A percentile compares a stretch with the other conserved stretches of the same genome.
Evolutionary conservation across 2,329 filamentous ascomycete species (phyloP).

Genomic region (Colletotrichum sp.): DNA sequence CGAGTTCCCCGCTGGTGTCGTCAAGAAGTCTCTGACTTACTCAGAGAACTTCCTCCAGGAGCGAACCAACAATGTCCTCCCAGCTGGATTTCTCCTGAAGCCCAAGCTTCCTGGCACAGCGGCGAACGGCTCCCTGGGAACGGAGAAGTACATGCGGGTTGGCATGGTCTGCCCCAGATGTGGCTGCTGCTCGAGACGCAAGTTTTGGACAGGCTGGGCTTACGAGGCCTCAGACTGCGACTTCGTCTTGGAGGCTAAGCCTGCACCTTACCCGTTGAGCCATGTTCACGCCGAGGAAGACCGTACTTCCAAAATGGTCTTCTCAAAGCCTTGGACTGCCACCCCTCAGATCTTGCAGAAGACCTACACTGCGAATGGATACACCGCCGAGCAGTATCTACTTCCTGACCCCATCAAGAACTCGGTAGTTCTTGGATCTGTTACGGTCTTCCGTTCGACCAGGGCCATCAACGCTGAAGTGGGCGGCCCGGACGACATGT

Average conservation of each 20-base stretch:
- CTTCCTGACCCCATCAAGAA: constrained; percentile 47
- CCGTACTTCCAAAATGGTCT: neutral
- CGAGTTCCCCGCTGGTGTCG: constrained; percentile 32
- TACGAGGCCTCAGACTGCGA: constrained; percentile 59
- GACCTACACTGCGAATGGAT: neutral
- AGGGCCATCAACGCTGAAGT: constrained; percentile 51
- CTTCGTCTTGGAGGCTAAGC: constrained; percentile 43
- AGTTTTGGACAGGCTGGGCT: constrained; percentile 66
- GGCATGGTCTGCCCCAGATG: constrained; percentile 73
- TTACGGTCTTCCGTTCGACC: constrained; percentile 64
- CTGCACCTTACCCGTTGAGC: constrained; percentile 25
- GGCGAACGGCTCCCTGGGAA: constrained; percentile 40
- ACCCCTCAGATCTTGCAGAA: constrained; percentile 22
- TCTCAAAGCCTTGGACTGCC: neutral
- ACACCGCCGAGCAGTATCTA: constrained; percentile 30
- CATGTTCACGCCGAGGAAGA: constrained; percentile 22
- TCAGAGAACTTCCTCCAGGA: constrained; percentile 61
- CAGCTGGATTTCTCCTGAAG: constrained; percentile 35
- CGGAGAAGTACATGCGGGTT: constrained; percentile 57
- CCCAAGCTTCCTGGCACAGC: constrained; percentile 41
- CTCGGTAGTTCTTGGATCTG: constrained; percentile 48
- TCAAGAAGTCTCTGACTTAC: constrained; percentile 49
- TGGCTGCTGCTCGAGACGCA: constrained; percentile 63
- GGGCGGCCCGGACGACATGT: constrained; percentile 67
- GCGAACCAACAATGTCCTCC: constrained; percentile 47